Evolutionary conservation across 2,329 filamentous ascomycete genomes (phyloP).

Genomic region (Aspergillaceae sp.): DNA sequence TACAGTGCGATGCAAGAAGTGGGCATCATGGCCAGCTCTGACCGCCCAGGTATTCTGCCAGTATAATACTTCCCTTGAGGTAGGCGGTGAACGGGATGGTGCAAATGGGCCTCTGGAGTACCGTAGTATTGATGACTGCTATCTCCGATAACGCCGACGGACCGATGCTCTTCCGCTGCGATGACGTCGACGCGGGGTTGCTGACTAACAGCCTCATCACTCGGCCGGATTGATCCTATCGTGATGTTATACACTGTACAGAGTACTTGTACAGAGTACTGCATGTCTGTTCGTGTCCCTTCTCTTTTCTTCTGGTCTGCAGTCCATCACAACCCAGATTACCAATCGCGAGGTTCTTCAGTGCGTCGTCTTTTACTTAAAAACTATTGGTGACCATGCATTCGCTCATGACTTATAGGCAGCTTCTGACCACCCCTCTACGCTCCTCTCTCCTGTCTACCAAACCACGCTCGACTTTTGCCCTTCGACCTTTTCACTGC

Average conservation of each 20-base stretch:
- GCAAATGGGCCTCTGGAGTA: too few relatives aligned
- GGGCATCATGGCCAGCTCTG: too few relatives aligned
- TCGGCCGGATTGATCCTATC: neutral
- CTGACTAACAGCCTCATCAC: neutral
- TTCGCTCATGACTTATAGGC: constrained; percentile 11
- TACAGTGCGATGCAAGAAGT: too few relatives aligned
- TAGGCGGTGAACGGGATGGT: too few relatives aligned
- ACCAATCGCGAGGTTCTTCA: neutral
- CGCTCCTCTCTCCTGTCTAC: constrained; percentile 12
- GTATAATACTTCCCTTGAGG: too few relatives aligned
- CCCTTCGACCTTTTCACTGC: constrained; percentile 12
- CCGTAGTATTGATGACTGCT: neutral
- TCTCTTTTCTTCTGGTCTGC: neutral
- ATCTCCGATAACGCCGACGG: neutral
- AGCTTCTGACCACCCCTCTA: constrained; percentile 17
- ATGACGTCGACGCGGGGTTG: constrained; percentile 1
- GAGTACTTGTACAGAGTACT: too few relatives aligned
- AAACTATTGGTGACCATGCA: neutral
- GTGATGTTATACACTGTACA: too few relatives aligned
- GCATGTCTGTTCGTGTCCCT: neutral
- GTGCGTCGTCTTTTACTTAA: neutral
- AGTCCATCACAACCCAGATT: neutral
- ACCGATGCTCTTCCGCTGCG: too few relatives aligned
- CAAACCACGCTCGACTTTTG: constrained; percentile 3
- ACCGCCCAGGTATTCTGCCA: too few relatives aligned